A percentile compares a stretch with the other conserved stretches of the same genome.
Conservation (phyloP, 176 grass and related monocot genomes). For the Guadua angustifolia region DNA sequence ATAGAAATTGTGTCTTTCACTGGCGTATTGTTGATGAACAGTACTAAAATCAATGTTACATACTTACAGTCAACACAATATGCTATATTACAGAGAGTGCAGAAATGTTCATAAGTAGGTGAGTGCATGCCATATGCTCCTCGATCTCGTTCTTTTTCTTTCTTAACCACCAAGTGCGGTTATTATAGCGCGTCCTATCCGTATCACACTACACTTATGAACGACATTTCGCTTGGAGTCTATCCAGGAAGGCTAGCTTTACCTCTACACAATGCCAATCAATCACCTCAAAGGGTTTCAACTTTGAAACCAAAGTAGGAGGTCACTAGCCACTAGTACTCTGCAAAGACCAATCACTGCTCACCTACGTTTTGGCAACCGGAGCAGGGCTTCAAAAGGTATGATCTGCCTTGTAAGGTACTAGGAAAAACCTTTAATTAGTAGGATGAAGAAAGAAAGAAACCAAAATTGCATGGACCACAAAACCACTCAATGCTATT, state of each 20-base stretch:
- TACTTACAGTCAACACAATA: background rate
- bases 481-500: constrained; percentile 52
- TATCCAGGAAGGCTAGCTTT: constrained; percentile 20
- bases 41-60: background rate
- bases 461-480: constrained; percentile 57
- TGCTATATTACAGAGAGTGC: background rate
- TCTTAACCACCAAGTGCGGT: background rate
- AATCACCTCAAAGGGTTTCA: constrained; percentile 18
- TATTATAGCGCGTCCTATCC: background rate
- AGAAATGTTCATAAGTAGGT: background rate
- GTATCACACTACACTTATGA: background rate
- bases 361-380: background rate
- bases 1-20: background rate
- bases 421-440: constrained; percentile 32
- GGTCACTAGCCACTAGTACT: background rate
- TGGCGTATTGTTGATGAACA: background rate
- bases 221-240: constrained; percentile 17
- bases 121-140: background rate
- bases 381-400: constrained; percentile 35
- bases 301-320: constrained; percentile 31
- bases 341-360: constrained; percentile 22
- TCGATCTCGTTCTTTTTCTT: background rate
- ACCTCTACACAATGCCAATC: constrained; percentile 19
- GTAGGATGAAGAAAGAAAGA: constrained; percentile 10
- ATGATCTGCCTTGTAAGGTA: constrained; percentile 12